Percentiles rank a stretch among this genome's conserved stretches.
phyloP scores from a whole-genome alignment of 495 filamentous ascomycete species.

The Penicillium ucsense region DNA sequence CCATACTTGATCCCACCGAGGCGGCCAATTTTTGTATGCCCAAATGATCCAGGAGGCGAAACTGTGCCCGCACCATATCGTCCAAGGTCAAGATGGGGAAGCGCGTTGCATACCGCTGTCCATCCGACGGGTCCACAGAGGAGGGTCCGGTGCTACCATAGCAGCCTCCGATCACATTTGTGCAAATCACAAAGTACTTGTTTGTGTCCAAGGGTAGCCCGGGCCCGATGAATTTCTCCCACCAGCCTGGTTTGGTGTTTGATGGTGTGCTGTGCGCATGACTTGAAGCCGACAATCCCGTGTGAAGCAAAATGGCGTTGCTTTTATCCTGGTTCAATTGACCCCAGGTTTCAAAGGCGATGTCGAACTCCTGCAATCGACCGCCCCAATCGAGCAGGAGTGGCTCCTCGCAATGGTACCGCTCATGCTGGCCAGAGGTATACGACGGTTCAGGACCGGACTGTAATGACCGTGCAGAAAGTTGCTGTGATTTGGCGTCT shows the following conservation, averaged over 20 bases:
- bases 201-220: conserved; percentile 78
- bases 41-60: conserved; percentile 72
- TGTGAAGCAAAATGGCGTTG: conserved; percentile 90
- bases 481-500: conserved; percentile 71
- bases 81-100: conserved; percentile 96
- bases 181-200: conserved; percentile 90
- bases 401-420: conserved; percentile 62
- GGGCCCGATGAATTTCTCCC: conserved; percentile 98
- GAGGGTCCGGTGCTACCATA: conserved; percentile 92
- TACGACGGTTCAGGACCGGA: conserved; percentile 91
- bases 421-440: conserved; percentile 71
- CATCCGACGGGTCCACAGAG: conserved; percentile 80
- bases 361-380: conserved; percentile 69
- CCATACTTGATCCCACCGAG: conserved; percentile 94
- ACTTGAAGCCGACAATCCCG: conserved; percentile 87
- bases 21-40: conserved; percentile 77
- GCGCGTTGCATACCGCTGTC: conserved; percentile 81
- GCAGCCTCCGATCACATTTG: conserved; percentile 93
- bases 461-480: conserved; percentile 59
- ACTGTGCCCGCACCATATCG: conserved; percentile 97
- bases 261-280: conserved; percentile 82
- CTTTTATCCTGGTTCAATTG: conserved; percentile 67
- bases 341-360: conserved; percentile 96
- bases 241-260: conserved; percentile 91
- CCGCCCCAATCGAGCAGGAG: conserved; percentile 91